These are phyloP conservation scores for Trichoderma brevicompactum DNA, from an alignment of 2,329 filamentous ascomycete species.

Conservation along the genomic window DNA sequence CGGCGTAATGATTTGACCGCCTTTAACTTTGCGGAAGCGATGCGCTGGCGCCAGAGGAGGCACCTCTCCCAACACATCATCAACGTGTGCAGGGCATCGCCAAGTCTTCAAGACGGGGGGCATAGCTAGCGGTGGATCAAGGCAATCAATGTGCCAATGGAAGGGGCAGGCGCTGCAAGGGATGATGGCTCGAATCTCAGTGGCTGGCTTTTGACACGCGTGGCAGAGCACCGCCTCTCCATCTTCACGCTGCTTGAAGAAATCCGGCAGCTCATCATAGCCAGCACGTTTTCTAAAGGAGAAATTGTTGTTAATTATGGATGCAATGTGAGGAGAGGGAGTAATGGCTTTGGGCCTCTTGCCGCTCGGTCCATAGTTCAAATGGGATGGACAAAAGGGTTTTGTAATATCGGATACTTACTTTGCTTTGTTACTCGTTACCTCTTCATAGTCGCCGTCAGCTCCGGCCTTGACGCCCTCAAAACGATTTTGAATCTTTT, in stretches of 20 bases:
- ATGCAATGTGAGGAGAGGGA: not conserved
- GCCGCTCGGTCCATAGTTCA: not conserved
- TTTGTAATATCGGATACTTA: conserved; percentile 49
- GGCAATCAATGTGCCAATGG: conserved; percentile 90
- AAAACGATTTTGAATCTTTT: conserved; percentile 73
- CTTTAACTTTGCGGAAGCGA: conserved; percentile 64
- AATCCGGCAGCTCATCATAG: conserved; percentile 67
- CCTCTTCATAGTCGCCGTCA: conserved; percentile 81
- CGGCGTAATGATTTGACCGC: conserved; percentile 56
- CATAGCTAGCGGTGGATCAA: conserved; percentile 80
- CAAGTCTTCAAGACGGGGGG: conserved; percentile 78
- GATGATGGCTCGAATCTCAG: conserved; percentile 70
- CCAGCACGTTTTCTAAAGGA: conserved; percentile 53
- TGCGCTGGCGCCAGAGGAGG: conserved; percentile 65
- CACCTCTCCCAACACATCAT: conserved; percentile 69
- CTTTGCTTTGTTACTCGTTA: conserved; percentile 64
- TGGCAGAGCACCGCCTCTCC: conserved; percentile 79
- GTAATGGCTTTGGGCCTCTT: not conserved
- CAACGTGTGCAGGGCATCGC: conserved; percentile 86
- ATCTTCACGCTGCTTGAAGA: conserved; percentile 73
- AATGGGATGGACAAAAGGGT: not conserved
- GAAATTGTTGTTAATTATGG: not conserved
- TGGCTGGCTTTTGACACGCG: conserved; percentile 69
- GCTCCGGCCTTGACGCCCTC: conserved; percentile 76
- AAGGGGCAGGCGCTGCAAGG: conserved; percentile 82